phyloP scores from a whole-genome alignment of 1,284 basidiomycete genomes.

The Moesziomyces globuligerus region DNA sequence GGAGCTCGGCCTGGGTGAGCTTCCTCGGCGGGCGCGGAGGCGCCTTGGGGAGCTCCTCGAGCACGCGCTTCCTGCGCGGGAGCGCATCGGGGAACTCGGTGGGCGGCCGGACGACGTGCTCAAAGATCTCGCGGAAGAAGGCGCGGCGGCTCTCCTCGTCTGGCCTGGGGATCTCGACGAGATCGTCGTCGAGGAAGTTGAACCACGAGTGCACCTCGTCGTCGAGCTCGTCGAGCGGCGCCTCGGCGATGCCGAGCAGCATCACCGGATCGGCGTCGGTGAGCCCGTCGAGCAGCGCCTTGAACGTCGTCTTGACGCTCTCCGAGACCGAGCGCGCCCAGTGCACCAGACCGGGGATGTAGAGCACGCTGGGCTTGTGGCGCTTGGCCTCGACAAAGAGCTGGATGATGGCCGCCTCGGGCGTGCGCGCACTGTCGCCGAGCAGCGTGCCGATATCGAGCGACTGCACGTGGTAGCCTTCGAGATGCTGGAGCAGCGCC shows the following conservation, averaged over 20 bases:
- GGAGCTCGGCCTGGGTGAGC: slow-evolving; percentile 84
- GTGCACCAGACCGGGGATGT: slow-evolving; percentile 86
- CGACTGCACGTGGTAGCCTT: slow-evolving; percentile 94
- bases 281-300: slow-evolving; percentile 88
- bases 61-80: slow-evolving; percentile 81
- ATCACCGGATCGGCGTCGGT: slow-evolving; percentile 90
- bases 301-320: slow-evolving; percentile 82
- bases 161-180: slow-evolving; percentile 73
- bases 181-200: slow-evolving; percentile 79
- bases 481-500: slow-evolving; percentile 89
- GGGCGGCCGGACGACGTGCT: slow-evolving; percentile 72
- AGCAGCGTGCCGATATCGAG: slow-evolving; percentile 89
- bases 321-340: slow-evolving; percentile 90
- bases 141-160: slow-evolving; percentile 73
- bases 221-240: slow-evolving; percentile 77
- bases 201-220: slow-evolving; percentile 91
- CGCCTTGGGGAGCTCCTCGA: slow-evolving; percentile 87
- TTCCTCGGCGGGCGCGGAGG: slow-evolving; percentile 87
- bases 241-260: slow-evolving; percentile 87
- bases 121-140: slow-evolving; percentile 77
- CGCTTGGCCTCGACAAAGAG: slow-evolving; percentile 98
- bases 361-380: slow-evolving; percentile 94
- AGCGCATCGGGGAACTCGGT: slow-evolving; percentile 91
- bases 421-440: slow-evolving; percentile 86
- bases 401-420: slow-evolving; percentile 92